A percentile compares a stretch with the other conserved stretches of the same genome.
These are phyloP conservation scores for Avena atlantica DNA, from an alignment of 176 grass and related monocot genomes.

Conservation along the genomic window DNA sequence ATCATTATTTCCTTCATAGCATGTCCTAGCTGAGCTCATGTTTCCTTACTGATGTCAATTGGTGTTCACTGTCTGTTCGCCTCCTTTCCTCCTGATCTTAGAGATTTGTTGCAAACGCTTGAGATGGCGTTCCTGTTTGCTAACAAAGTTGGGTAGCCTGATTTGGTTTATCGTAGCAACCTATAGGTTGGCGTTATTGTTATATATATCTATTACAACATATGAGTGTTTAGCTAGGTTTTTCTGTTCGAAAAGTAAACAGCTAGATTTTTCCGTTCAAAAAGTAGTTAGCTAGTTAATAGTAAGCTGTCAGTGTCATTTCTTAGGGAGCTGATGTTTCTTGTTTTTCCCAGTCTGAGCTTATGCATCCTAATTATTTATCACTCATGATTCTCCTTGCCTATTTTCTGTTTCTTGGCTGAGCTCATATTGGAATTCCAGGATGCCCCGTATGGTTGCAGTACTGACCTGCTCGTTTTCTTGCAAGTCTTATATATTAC, in stretches of 20 bases:
- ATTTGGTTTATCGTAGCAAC: background rate
- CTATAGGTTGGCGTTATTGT: background rate
- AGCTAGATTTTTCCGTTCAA: background rate
- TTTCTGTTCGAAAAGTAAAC: background rate
- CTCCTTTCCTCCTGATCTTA: constrained; percentile 2
- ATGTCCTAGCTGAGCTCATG: constrained; percentile 13
- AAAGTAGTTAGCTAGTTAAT: constrained; percentile 19
- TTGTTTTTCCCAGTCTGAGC: constrained; percentile 2
- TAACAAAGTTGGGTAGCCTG: constrained; percentile 1
- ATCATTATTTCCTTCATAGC: background rate
- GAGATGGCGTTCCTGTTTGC: background rate
- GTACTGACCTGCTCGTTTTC: constrained; percentile 3
- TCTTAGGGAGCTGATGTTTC: background rate
- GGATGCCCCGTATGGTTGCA: constrained; percentile 6
- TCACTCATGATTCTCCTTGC: background rate
- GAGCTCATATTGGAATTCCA: constrained; percentile 25
- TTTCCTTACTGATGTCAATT: background rate
- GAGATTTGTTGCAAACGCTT: constrained; percentile 9
- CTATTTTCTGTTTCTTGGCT: background rate
- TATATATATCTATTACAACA: background rate
- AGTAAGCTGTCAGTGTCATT: background rate
- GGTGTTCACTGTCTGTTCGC: background rate
- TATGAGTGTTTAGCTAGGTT: background rate
- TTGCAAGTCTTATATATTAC: constrained; percentile 13
- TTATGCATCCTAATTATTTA: constrained; percentile 10